phyloP scores from a whole-genome alignment of 441 rosid species.

The Populus tomentosa region DNA sequence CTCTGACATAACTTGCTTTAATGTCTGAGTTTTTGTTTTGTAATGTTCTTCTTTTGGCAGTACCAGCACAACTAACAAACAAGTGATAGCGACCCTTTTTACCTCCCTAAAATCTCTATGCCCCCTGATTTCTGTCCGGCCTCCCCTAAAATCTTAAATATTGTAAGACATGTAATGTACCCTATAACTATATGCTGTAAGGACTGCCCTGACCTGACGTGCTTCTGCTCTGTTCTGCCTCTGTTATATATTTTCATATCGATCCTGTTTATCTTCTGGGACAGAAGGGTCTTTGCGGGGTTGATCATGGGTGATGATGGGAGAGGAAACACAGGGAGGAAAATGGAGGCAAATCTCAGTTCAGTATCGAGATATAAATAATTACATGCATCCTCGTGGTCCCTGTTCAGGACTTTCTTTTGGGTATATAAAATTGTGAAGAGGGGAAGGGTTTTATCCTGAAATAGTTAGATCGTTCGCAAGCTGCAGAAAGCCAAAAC shows the following conservation, averaged over 20 bases:
- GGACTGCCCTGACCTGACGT: neutral
- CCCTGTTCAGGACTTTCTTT: constrained; percentile 34
- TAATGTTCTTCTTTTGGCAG: constrained; percentile 1
- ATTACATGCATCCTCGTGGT: constrained; percentile 24
- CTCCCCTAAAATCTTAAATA: neutral
- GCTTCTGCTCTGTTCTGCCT: neutral
- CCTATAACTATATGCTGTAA: neutral
- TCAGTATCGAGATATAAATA: constrained; percentile 54
- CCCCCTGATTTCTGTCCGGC: neutral
- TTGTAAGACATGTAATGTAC: neutral
- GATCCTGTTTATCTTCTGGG: neutral
- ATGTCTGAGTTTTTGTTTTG: constrained; percentile 19
- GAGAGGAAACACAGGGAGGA: constrained; percentile 22
- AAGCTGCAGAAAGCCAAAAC: constrained; percentile 54
- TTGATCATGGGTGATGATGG: neutral
- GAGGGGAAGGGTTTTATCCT: constrained; percentile 25
- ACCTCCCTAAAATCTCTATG: constrained; percentile 1
- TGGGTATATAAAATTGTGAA: neutral
- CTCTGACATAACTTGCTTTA: constrained; percentile 20
- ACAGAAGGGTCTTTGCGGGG: constrained; percentile 13
- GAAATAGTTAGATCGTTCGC: constrained; percentile 46
- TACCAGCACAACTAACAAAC: constrained; percentile 33
- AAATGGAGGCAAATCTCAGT: constrained; percentile 47
- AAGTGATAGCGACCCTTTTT: constrained; percentile 31
- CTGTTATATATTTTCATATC: no score